Conservation (phyloP, 2,329 filamentous ascomycete species). For the Beauveria brongniartii region DNA sequence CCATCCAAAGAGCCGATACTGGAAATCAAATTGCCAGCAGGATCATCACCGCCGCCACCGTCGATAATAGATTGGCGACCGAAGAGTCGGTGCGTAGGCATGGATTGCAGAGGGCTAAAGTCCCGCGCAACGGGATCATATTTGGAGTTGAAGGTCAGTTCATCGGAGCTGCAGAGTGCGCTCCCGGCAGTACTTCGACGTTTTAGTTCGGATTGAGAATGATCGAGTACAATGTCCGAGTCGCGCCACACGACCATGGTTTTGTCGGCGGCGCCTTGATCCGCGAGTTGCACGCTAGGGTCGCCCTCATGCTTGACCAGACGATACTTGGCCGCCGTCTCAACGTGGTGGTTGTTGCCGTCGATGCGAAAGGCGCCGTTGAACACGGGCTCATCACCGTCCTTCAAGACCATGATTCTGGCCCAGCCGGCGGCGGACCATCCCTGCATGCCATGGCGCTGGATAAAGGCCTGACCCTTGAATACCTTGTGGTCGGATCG, state of each 20-base stretch:
- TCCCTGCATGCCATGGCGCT: constrained; percentile 47
- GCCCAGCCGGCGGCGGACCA: constrained; percentile 87
- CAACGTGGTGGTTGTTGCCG: constrained; percentile 79
- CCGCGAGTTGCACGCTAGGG: constrained; percentile 45
- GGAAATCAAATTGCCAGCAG: constrained; percentile 66
- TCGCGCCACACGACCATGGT: constrained; percentile 90
- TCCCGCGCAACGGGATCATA: constrained; percentile 55
- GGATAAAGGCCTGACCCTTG: constrained; percentile 69
- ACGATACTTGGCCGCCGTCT: constrained; percentile 65
- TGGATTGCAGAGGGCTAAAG: constrained; percentile 48
- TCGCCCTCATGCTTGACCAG: constrained; percentile 65
- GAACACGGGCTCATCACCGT: constrained; percentile 74
- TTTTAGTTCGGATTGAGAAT: constrained; percentile 54
- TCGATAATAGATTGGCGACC: constrained; percentile 61
- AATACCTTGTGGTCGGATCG: constrained; percentile 73
- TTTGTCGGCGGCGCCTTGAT: constrained; percentile 47
- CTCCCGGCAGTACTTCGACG: constrained; percentile 35
- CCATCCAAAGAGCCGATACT: constrained; percentile 78
- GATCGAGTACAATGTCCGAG: constrained; percentile 60
- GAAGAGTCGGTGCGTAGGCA: constrained; percentile 59
- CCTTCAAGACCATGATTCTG: constrained; percentile 65
- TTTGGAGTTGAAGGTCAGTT: constrained; percentile 70
- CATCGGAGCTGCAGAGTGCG: constrained; percentile 61
- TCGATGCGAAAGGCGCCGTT: constrained; percentile 80
- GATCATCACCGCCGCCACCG: constrained; percentile 62